Percentiles rank a stretch among this genome's conserved stretches.
These are phyloP conservation scores for Rhizodiscina lignyota DNA, from an alignment of 495 filamentous ascomycete genomes.

Conservation along the genomic window DNA sequence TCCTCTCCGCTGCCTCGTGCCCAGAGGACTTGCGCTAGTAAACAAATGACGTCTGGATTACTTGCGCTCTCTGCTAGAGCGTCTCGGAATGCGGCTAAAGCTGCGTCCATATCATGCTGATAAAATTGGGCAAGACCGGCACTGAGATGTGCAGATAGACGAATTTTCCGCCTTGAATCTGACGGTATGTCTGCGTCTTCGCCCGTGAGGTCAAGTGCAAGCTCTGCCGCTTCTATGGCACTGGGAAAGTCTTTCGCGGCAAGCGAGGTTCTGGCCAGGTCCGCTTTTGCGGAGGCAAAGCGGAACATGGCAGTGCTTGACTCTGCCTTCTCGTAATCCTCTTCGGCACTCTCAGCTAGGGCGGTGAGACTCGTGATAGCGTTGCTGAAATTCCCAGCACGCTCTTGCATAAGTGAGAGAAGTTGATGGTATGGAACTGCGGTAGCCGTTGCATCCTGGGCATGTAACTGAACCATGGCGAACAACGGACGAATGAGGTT, in stretches of 20 bases:
- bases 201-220: constrained; percentile 17
- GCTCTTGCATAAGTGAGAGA: constrained; percentile 62
- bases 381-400: constrained; percentile 47
- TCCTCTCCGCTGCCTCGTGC: constrained; percentile 67
- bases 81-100: constrained; percentile 62
- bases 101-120: constrained; percentile 38
- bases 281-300: constrained; percentile 74
- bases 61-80: constrained; percentile 64
- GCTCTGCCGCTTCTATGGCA: constrained; percentile 46
- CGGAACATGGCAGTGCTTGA: constrained; percentile 49
- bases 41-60: constrained; percentile 72
- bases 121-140: constrained; percentile 71
- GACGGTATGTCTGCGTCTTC: constrained; percentile 30
- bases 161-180: constrained; percentile 38
- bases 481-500: constrained; percentile 65
- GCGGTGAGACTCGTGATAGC: constrained; percentile 46
- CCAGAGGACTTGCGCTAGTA: constrained; percentile 84
- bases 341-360: constrained; percentile 53
- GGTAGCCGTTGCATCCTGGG: constrained; percentile 45
- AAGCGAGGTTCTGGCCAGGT: constrained; percentile 65
- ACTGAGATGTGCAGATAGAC: constrained; percentile 74
- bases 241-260: constrained; percentile 42
- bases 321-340: constrained; percentile 70
- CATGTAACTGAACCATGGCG: constrained; percentile 63
- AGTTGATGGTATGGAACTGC: constrained; percentile 63